phyloP scores from a whole-genome alignment of 2,329 filamentous ascomycete species.

The Boeremia exigua region DNA sequence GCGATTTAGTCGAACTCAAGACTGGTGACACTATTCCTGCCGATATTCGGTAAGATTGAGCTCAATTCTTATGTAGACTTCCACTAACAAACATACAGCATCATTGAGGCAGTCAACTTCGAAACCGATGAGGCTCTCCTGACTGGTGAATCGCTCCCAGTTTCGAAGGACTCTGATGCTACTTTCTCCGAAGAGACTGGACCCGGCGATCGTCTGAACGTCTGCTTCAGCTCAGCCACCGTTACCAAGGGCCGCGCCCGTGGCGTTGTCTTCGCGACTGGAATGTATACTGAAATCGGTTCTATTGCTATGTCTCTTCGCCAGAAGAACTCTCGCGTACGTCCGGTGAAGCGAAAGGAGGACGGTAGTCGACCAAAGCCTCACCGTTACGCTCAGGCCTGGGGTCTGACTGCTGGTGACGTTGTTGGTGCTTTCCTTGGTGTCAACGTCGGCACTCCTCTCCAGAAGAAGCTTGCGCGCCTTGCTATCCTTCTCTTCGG shows the following conservation, averaged over 20 bases:
- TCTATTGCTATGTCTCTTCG: conserved; percentile 72
- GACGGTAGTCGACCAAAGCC: conserved; percentile 36
- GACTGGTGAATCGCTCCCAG: conserved; percentile 73
- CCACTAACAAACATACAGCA: conserved; percentile 24
- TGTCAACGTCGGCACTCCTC: conserved; percentile 47
- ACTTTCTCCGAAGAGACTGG: conserved; percentile 61
- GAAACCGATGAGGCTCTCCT: conserved; percentile 75
- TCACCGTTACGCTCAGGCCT: conserved; percentile 55
- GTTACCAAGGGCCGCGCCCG: conserved; percentile 72
- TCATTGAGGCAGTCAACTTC: conserved; percentile 72
- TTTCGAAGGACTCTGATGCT: conserved; percentile 65
- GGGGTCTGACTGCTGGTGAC: conserved; percentile 55
- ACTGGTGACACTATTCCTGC: conserved; percentile 73
- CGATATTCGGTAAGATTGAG: conserved; percentile 59
- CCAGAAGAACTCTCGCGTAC: conserved; percentile 50
- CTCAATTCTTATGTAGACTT: accelerated
- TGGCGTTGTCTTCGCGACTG: conserved; percentile 70
- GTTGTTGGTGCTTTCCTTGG: conserved; percentile 48
- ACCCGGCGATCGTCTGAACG: conserved; percentile 71
- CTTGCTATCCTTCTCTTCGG: conserved; percentile 42
- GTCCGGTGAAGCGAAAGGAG: conserved; percentile 51
- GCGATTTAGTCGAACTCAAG: conserved; percentile 67
- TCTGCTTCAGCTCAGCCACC: conserved; percentile 72
- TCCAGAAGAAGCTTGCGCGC: conserved; percentile 47
- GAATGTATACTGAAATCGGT: conserved; percentile 75